Evolutionary conservation across 1,139 yeast genomes (phyloP), one percentile per base, ranked within the genome.

Genomic region (Taphrina pruni): DNA sequence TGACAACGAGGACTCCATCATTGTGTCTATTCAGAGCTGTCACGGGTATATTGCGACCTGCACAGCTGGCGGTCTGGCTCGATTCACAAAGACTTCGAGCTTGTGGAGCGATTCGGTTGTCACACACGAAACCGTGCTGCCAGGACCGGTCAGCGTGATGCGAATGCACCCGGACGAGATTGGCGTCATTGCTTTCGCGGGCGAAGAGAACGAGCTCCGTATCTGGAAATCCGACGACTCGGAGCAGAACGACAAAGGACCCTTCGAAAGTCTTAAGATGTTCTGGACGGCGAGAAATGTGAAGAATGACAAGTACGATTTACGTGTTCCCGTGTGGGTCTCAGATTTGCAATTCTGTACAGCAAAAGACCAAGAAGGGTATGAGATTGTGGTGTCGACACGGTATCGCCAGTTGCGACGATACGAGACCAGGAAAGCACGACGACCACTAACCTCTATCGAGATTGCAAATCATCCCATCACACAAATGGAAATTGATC

Each of bases 131-230:
- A 32, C 21, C 14, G 39, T 52, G 69, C 75, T 83, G 26, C 78
- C 78, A 21, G 78, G 75, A 17, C 84, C 84, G 0, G 77, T 84
- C 1, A 77, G 81, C 20, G 77, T 79, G 50, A 75, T 83, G 46
- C 76, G 79, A 46, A 70, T 76, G 55, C 81, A 78, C 71, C 80
- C 80, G 1, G 65, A 55, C 1, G 76, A 77, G 54, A 72, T 74
- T 7, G 76, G 77, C 11, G 71, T 77, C 14, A 75, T 82, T 2
- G 81, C 81, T 0, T 76, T 80, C 66, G 85, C 85, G 1, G 87
- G 87, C 2, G 81, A 82, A 71, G 81, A 83, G 69, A 79, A 80
- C 65, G 85, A 82, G 57, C 73, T 84, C 43, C 81, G 81, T 60
- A 69, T 79, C 66, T 60, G 58, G 66, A n/a, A 6, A 43, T 45